These are phyloP conservation scores for Lippia alba DNA, from an alignment of 305 asterid genomes.

Conservation along the genomic window DNA sequence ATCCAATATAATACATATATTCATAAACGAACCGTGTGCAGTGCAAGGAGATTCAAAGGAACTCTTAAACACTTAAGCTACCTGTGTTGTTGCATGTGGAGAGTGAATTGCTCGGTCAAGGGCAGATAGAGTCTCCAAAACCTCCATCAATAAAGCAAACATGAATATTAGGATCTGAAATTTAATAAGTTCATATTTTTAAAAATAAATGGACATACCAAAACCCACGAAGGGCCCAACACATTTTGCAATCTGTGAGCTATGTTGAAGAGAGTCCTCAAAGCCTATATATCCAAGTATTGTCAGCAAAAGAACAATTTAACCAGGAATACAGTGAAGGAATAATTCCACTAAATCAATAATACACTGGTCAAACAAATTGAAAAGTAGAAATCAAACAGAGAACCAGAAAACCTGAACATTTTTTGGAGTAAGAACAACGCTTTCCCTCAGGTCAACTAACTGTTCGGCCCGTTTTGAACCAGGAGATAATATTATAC, in stretches of 20 bases:
- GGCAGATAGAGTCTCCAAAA: slow-evolving; percentile 93
- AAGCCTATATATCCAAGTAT: no score
- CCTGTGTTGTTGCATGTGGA: slow-evolving; percentile 98
- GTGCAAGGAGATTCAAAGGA: slow-evolving; percentile 18
- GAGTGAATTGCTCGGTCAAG: slow-evolving; percentile 97
- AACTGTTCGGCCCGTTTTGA: slow-evolving; percentile 73
- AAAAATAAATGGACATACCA: slow-evolving; percentile 61
- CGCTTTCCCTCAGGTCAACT: slow-evolving; percentile 79
- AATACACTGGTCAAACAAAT: slow-evolving; percentile 20
- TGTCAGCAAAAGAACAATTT: slow-evolving; percentile 30
- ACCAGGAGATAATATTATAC: slow-evolving; percentile 74
- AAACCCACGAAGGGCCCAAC: slow-evolving; percentile 98
- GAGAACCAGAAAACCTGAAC: slow-evolving; percentile 71
- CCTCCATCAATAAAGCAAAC: slow-evolving; percentile 54
- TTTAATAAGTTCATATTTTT: slow-evolving; percentile 22
- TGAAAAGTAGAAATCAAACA: slow-evolving; percentile 17
- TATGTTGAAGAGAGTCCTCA: slow-evolving; percentile 95
- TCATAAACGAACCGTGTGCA: slow-evolving; percentile 8
- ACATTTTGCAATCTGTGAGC: slow-evolving; percentile 95
- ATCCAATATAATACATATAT: neutral
- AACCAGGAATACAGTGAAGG: slow-evolving; percentile 8
- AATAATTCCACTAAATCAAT: slow-evolving; percentile 14
- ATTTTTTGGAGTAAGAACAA: slow-evolving; percentile 93
- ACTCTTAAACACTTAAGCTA: slow-evolving; percentile 29
- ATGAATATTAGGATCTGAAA: slow-evolving; percentile 35